Base-by-base conservation (phyloP, 257 asterid species). In the Lantana camara region DNA sequence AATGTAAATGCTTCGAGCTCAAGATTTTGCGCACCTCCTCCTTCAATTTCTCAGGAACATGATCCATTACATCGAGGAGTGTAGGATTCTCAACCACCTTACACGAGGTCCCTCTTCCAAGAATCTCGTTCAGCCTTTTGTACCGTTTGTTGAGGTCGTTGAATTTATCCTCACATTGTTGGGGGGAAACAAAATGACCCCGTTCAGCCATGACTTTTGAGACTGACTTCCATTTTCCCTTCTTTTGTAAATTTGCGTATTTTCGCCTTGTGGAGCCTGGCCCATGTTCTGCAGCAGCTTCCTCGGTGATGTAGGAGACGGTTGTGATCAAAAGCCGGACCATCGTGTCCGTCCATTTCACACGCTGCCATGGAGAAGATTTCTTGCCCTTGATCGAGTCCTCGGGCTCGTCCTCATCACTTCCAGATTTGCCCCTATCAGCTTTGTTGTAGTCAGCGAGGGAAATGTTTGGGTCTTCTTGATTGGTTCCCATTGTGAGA, bases 161-260 rank as follows among this genome's bases (percentile, higher is more conserved):
- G 75, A 90, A 90, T 74, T 90, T 90, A 67, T 90, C 97, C 81
- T 90, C 97, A 21, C 97, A 90, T 64, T 90, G 96, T 68, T 90
- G 97, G 8, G 97, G 97, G 0, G 97, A 90, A 62, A 85, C 96
- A 29, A 77, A 78, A 70, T 80, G 87, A 17, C 85, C 89, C 83
- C 97, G 81, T 72, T 87, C 95, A 29, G 95, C 97, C 95, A 90
- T 84, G 40, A 81, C 95, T 52, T 87, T 87, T 0, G 97, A 90
- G 53, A 90, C 89, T 0, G 93, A 83, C 64, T 87, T 90, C 95
- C 96, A 90, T 45, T 90, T 90, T 22, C 91, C 96, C 47, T 87
- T 84, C 42, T 86, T 90, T 38, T 85, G 94, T 32, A 87, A 69
- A 76, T 81, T 83, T 1, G 80, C 46, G 42, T 37, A 80, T 68